Percentiles rank a stretch among this genome's conserved stretches.
phyloP scores from a whole-genome alignment of 2,329 filamentous ascomycete genomes.

The Xylaria sp. region DNA sequence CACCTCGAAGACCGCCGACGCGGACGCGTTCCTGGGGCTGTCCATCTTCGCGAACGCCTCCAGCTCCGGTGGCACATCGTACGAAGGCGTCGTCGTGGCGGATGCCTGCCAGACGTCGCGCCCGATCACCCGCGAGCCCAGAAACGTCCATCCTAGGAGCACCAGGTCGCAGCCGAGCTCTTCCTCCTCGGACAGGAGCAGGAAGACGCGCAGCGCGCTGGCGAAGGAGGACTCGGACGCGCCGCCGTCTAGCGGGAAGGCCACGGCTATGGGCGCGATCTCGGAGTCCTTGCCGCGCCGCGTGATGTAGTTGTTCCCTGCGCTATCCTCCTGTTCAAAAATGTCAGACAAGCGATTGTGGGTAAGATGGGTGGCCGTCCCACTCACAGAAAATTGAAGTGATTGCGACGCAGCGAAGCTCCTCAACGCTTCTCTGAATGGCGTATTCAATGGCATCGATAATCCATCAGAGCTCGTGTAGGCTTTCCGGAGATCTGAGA shows the following conservation, averaged over 20 bases:
- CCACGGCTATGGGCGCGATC: conserved; percentile 6
- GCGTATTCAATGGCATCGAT: not conserved
- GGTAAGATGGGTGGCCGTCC: no score
- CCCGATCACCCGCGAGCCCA: not conserved
- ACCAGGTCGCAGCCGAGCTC: conserved; percentile 2
- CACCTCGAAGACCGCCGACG: not conserved
- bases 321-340: not conserved
- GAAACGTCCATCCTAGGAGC: conserved; percentile 8
- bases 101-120: conserved; percentile 6
- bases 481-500: not conserved
- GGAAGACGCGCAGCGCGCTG: conserved; percentile 4
- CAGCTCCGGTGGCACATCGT: not conserved
- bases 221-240: conserved; percentile 1
- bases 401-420: not conserved
- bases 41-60: not conserved
- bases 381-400: not conserved
- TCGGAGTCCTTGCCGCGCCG: not conserved
- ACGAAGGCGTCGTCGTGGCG: not conserved
- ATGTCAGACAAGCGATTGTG: not conserved
- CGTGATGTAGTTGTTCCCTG: conserved; percentile 8
- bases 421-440: not conserved
- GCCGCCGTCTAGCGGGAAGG: conserved; percentile 5
- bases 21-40: not conserved
- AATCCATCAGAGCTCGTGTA: not conserved
- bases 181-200: not conserved